phyloP scores from a whole-genome alignment of 2,329 filamentous ascomycete genomes.

The Colletotrichum trifolii region DNA sequence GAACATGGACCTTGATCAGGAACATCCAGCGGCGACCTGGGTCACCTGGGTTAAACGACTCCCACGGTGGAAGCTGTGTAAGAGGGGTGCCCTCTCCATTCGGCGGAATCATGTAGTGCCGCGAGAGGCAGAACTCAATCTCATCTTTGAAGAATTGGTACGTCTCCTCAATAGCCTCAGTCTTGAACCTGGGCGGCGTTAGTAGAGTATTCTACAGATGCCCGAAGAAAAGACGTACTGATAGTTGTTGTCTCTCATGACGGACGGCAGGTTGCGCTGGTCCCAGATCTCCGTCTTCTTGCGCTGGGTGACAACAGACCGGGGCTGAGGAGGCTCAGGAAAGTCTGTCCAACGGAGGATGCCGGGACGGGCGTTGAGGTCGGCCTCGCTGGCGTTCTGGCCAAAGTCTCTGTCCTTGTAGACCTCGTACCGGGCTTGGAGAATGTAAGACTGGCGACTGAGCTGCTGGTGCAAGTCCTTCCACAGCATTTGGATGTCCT shows the following conservation, averaged over 20 bases:
- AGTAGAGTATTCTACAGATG: neutral
- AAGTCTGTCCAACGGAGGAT: constrained; percentile 69
- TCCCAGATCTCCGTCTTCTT: constrained; percentile 68
- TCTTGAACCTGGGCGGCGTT: constrained; percentile 56
- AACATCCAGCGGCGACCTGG: constrained; percentile 65
- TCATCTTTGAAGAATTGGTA: constrained; percentile 65
- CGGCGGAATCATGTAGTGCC: constrained; percentile 55
- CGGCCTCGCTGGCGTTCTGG: constrained; percentile 43
- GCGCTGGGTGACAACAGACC: constrained; percentile 60
- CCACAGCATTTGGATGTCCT: constrained; percentile 57
- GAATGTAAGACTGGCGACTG: constrained; percentile 65
- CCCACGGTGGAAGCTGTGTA: constrained; percentile 57
- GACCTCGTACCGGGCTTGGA: constrained; percentile 67
- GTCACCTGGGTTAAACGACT: constrained; percentile 60
- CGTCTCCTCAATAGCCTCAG: constrained; percentile 64
- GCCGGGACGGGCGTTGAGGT: constrained; percentile 57
- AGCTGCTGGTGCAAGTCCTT: constrained; percentile 66
- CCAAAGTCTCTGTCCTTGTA: constrained; percentile 60
- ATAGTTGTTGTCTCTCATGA: constrained; percentile 64
- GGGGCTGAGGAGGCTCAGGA: constrained; percentile 64
- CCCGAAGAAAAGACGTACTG: constrained; percentile 46
- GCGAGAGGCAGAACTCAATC: constrained; percentile 63
- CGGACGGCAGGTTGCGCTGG: constrained; percentile 58
- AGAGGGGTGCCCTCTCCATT: constrained; percentile 48
- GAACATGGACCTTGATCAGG: constrained; percentile 62